Base-by-base conservation (phyloP, 768 basidiomycete species). In the Suillus alpinus region DNA sequence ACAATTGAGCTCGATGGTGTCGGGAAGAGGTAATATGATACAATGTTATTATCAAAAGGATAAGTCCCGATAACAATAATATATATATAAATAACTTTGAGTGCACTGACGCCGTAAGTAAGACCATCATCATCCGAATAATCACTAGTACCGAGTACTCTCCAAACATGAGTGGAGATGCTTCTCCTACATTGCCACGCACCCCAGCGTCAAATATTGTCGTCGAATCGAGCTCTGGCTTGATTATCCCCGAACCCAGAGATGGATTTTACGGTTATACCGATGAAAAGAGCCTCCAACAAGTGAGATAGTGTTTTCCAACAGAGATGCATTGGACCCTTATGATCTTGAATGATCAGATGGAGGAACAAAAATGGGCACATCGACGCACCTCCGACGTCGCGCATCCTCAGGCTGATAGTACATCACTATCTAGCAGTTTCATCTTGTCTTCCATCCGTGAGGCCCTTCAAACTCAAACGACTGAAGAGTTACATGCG, bases 191-290 rank as follows among this genome's bases (percentile, higher is more conserved):
- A 8, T 40, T 32, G 1, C 16, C 26, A 4, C 57, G 10, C 9
- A 40, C 58, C 36, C 18, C 60, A 23, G 41, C 5, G 8, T 18
- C 67, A 20, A 37, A 57, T 20, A 29, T 39, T 37, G 61, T 58
- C 14, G 37, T 59, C 31, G 71, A 68, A 56, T 51, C 67, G n/a
- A 63, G 58, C 34, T 66, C 73, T 5, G 75, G 73, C 1, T 65
- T 84, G 44, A 64, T 74, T 44, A 73, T 76, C 20, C 76, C 79
- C 9, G 80, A 88, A 65, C 73, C 84, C 3, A 81, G 83, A 63
- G 89, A 92, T 67, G 89, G 86, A 0, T 93, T 86, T 73, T 94
- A 89, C 70, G 87, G 87, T 9, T 94, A 94, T 72, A 78, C 78
- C 23, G 90, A 94, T 65, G 92, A 93, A 75, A 89, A 88, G 68